Base-by-base conservation (phyloP, 108 stramenopile species). In the Skeletonema costatum region DNA sequence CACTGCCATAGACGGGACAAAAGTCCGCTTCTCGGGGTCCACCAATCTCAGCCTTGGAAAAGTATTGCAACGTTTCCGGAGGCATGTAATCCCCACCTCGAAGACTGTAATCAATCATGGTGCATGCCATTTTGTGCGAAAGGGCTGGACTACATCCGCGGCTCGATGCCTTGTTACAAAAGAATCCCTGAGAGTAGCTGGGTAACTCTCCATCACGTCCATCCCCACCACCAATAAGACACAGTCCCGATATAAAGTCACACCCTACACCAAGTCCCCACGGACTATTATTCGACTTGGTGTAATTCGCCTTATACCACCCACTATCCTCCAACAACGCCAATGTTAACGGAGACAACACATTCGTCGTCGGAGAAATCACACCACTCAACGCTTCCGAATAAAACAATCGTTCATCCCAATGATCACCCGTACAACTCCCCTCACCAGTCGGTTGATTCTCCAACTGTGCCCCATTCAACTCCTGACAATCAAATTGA, bases 381-480 rank as follows among this genome's bases (percentile, higher is more conserved):
- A 93, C 89, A 41, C 87, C 89, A 10, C 78, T 70, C 42, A 95
- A 68, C 17, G 85, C 68, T 66, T 93, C 90, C 1, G 88, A 85
- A 66, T 95, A 92, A 65, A 80, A 92, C 68, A 87, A 75, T 42
- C 90, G 78, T 69, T 95, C 94, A 64, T 93, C 92, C 90, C 90
- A 93, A 75, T 93, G 92, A 81, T 93, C 92, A 21, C 94, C 94
- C 0, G 90, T 88, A 71, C 94, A 95, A 10, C 89, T 88, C 56
- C 87, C 86, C 31, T 79, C 64, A 14, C 93, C 88, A 2, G 92
- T 92, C 0, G 92, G 94, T 61, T 93, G 92, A 75, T 93, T 93
- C 83, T 93, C 92, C 80, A 93, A 66, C 68, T 87, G 88, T 32
- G 88, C 89, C 46, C 83, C 83, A 41, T 70, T 74, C 61, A 79